Percentiles rank a stretch among this genome's conserved stretches.
phyloP scores from a whole-genome alignment of 257 asterid genomes.

The Cynanchum wilfordii region DNA sequence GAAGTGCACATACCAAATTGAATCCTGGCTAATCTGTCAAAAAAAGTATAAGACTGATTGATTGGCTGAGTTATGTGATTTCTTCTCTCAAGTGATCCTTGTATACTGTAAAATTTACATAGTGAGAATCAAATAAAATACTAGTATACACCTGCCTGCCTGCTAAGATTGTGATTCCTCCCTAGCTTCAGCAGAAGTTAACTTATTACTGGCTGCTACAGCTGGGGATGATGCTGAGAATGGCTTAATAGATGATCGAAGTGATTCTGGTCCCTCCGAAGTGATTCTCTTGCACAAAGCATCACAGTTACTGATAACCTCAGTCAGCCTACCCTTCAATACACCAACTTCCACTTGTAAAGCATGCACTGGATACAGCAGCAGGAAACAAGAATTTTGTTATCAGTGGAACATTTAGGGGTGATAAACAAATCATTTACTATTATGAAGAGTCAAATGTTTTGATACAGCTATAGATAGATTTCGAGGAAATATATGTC shows the following conservation, averaged over 20 bases:
- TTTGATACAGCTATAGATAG: not conserved
- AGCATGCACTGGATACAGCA: constrained; percentile 51
- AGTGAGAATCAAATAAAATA: not conserved
- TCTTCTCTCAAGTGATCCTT: not conserved
- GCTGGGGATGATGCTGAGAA: constrained; percentile 40
- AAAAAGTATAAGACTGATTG: not conserved
- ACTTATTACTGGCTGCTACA: constrained; percentile 5
- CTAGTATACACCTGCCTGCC: not conserved
- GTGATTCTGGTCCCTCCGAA: constrained; percentile 74
- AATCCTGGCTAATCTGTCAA: not conserved
- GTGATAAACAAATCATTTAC: not conserved
- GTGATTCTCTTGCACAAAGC: constrained; percentile 81
- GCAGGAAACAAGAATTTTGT: constrained; percentile 8
- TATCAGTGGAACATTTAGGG: not conserved
- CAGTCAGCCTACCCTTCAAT: constrained; percentile 87
- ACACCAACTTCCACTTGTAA: constrained; percentile 96
- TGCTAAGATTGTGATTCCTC: constrained; percentile 9
- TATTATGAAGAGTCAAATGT: not conserved
- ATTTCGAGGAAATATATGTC: too few species aligned
- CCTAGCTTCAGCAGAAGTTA: not conserved
- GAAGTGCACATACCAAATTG: not conserved
- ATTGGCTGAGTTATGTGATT: not conserved
- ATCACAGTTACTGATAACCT: constrained; percentile 87
- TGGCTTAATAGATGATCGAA: constrained; percentile 62
- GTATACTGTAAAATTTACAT: constrained; percentile 1